Percentiles rank a stretch among this genome's conserved stretches.
phyloP scores from a whole-genome alignment of 331 rosid genomes.

The Cydonia oblonga region DNA sequence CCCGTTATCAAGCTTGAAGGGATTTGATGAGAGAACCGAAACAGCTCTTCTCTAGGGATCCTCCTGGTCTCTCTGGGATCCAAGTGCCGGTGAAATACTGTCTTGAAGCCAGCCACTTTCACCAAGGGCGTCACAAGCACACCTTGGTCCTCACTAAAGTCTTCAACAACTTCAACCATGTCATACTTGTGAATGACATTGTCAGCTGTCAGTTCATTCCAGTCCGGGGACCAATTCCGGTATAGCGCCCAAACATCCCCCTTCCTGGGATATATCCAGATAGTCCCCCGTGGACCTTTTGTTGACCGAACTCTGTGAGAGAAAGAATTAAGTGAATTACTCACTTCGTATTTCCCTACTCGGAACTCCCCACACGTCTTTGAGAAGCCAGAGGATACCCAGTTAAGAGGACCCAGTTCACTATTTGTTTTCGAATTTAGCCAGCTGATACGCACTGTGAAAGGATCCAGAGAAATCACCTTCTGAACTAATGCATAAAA shows the following conservation, averaged over 20 bases:
- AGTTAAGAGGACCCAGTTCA: slow-evolving; percentile 28
- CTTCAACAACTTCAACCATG: slow-evolving; percentile 34
- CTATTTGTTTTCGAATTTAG: slow-evolving; percentile 29
- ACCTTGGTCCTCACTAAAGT: slow-evolving; percentile 23
- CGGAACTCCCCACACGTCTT: slow-evolving; percentile 35
- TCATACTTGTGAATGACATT: slow-evolving; percentile 27
- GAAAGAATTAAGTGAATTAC: slow-evolving; percentile 29
- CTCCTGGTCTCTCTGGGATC: slow-evolving; percentile 22
- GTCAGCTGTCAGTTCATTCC: slow-evolving; percentile 28
- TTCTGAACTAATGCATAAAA: slow-evolving; percentile 29
- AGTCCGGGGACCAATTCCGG: slow-evolving; percentile 31
- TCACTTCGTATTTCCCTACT: slow-evolving; percentile 19
- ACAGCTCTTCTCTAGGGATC: slow-evolving; percentile 21
- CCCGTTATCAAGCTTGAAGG: slow-evolving; percentile 27
- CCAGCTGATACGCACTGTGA: slow-evolving; percentile 28
- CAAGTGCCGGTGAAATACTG: slow-evolving; percentile 25
- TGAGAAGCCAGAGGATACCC: slow-evolving; percentile 34
- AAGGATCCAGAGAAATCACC: slow-evolving; percentile 22
- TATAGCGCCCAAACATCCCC: slow-evolving; percentile 41
- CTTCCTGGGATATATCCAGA: slow-evolving; percentile 26
- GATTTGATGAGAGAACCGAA: slow-evolving; percentile 29
- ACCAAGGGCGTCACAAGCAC: slow-evolving; percentile 25
- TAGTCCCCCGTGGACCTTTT: slow-evolving; percentile 21
- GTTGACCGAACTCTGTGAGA: slow-evolving; percentile 33
- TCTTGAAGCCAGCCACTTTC: slow-evolving; percentile 24